Evolutionary conservation across 495 filamentous ascomycete genomes (phyloP).

Genomic region (Tuber indicum): DNA sequence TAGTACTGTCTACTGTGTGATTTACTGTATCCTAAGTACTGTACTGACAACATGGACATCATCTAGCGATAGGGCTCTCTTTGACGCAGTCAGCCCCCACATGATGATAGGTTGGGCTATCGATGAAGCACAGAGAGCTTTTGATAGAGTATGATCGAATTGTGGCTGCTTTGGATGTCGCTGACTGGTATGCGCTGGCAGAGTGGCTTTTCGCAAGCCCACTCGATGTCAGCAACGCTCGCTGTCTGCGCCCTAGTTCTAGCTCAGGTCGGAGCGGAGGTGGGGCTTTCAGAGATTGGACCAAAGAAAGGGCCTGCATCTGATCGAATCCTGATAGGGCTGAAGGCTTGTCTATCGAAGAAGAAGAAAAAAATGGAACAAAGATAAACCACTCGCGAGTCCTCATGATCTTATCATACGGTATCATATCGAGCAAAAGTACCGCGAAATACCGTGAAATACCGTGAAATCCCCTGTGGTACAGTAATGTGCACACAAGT

Average conservation of each 20-base stretch:
- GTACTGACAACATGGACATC: not conserved
- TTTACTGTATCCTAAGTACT: not conserved
- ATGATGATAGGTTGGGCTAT: not conserved
- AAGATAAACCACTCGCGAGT: not conserved
- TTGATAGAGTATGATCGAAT: not conserved
- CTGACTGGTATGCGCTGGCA: conserved; percentile 1
- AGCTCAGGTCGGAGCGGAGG: not conserved
- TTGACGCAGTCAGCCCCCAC: not conserved
- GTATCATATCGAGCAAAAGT: too few species aligned
- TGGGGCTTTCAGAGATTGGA: not conserved
- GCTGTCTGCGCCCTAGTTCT: not conserved
- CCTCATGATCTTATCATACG: not conserved
- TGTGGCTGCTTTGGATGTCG: not conserved
- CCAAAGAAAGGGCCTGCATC: not conserved
- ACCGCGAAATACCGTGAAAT: too few species aligned
- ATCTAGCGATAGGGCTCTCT: not conserved
- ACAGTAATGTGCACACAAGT: too few species aligned
- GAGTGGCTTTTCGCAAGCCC: not conserved
- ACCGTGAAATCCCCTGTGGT: too few species aligned
- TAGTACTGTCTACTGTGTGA: not conserved
- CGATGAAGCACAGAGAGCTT: not conserved
- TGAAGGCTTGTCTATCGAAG: not conserved
- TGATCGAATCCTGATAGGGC: not conserved
- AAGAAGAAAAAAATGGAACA: not conserved
- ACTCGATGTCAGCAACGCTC: not conserved